Base-by-base conservation (phyloP, 1,284 basidiomycete genomes). In the Leccinum brunneo-olivaceum region DNA sequence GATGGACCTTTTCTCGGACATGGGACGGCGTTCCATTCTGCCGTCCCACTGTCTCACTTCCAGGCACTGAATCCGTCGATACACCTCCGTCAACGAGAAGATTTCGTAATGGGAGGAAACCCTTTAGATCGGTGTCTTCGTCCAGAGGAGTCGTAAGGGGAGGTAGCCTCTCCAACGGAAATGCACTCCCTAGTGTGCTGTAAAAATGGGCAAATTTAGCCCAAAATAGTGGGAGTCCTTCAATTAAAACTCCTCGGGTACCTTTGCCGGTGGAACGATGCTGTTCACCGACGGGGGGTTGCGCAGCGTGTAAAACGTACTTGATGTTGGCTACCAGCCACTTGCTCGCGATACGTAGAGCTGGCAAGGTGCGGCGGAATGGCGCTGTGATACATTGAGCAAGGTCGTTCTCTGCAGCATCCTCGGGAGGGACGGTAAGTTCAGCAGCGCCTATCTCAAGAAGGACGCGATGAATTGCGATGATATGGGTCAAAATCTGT, bases 71-170 rank as follows among this genome's bases (percentile, higher is more conserved):
- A 4, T 44, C 41, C 33, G 39, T 19, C n/a, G 29, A 39, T 29
- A 33, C 20, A n/a, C 34, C 48, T 21, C 47, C 49, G 24, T 43
- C 45, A 14, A 57, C 67, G 62, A 76, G 66, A 51, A 76, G 63
- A 44, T 77, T 75, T 43, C 78, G 77, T 38, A 97, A 70, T 3
- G 95, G 95, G 15, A 84, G 68, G 60, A 96, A 97, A 0, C 93
- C 95, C 32, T 76, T 73, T 72, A 96, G 77, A 48, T 98, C 94
- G 4, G 84, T 65, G 63, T 98, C 95, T 64, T 98, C 95, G 50
- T 96, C 91, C 44, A 98, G 67, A n/a, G 80, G 75, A 1, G 74
- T 71, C 4, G 68, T 70, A 15, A 88, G 68, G 15, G 66, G 58
- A 1, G 89, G 90, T 18, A 96, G 63, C 35, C 71, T 71, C 3